Evolutionary conservation across 768 basidiomycete genomes (phyloP), one percentile per base, ranked within the genome.

Genomic region (Holtermanniella nyarrowii): DNA sequence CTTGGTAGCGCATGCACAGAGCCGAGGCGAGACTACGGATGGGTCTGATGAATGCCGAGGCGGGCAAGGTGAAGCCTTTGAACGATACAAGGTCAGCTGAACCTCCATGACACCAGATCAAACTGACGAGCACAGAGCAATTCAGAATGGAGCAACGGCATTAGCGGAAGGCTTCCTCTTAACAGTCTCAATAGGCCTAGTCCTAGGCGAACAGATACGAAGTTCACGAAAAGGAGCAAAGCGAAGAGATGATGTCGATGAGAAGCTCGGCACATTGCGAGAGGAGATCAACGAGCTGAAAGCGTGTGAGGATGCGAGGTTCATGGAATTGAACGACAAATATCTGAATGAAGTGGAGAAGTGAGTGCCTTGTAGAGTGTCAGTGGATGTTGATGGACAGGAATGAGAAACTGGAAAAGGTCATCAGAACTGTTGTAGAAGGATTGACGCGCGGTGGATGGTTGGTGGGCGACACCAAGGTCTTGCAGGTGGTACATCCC

Each of bases 91-190:
- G 65, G 69, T 66, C 46, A 46, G 10, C 20, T 22, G 5, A 16
- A 5, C 10, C 11, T 10, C 21, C 12, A 12, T 46, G 12, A 46
- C 11, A 18, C 21, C 10, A 7, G 18, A 16, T 7, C 11, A 22
- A 18, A 25, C 22, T 51, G 43, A 23, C 5, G 11, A 14, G 14
- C 25, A 23, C 48, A 71, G 70, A 58, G 70, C 70, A 2, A 59
- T 71, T 1, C 66, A 69, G 46, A 71, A 71, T 42, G 70, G 70
- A 10, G 70, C 70, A 5, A 71, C 59, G 12, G 63, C 65, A 13
- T 42, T 71, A 11, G 70, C 70, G 2, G 70, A 71, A 53, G 54
- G 61, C 5, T 71, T 71, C 46, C 60, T 71, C 20, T 71, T 71
- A 46, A 18, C 61, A 11, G 70, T 71, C 5, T 68, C 62, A 0